Base-by-base conservation (phyloP, 805 yeast species). In the Nakazawaea pomicola region DNA sequence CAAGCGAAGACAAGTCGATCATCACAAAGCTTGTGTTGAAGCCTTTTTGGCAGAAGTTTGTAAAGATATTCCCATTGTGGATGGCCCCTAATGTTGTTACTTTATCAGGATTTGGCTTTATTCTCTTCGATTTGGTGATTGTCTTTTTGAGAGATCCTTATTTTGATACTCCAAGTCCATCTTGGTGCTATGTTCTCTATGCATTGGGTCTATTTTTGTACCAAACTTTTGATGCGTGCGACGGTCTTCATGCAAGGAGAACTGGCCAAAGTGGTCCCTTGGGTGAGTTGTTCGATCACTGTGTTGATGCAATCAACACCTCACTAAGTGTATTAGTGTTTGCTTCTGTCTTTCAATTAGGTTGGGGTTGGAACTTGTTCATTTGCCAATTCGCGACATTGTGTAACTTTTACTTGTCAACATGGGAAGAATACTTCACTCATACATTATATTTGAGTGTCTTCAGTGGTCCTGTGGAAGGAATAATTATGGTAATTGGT, bases 341-440 rank as follows among this genome's bases (percentile, higher is more conserved):
- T 57, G 79, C 78, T 2, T 80, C 95, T 0, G 88, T 80, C n/a
- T 66, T 83, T 38, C 84, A 86, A 27, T 67, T 83, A 51, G 96
- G 96, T 0, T 78, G 76, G 55, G 74, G 84, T 4, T 74, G 80
- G 67, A 49, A 72, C 46, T 58, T 82, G 33, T 55, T 82, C 43
- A 41, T 84, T 33, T 65, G 88, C 3, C 89, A 85, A 51, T 80
- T 84, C 57, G 88, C 85, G 4, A 67, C 85, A 2, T 70, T 86
- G 39, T 76, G 83, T 46, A 90, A 90, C 60, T 91, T 90, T 59
- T 90, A 89, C 57, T 58, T 86, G 37, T 81, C 95, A 29, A 90
- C 97, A 1, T 90, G 97, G 97, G 98, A 90, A 62, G 96, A 89
- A 57, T 90, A 77, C 59, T 91, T 89, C 57, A 90, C 97, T 1